Evolutionary conservation across 2,329 filamentous ascomycete species (phyloP).

Genomic region (Colletotrichum gloeosporioides): DNA sequence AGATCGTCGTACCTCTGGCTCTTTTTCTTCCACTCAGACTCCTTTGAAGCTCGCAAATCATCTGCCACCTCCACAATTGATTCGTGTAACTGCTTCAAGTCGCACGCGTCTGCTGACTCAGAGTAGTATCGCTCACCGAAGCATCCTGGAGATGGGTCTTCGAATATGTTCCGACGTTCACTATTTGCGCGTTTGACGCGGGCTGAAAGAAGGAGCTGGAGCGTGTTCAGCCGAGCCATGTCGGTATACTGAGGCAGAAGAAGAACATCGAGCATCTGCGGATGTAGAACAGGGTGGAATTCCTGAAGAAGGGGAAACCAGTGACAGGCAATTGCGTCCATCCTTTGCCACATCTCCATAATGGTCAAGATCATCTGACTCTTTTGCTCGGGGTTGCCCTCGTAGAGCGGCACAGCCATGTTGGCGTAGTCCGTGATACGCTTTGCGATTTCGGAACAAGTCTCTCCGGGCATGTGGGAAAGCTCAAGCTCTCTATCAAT

Average conservation of each 20-base stretch:
- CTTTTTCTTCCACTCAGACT: slow-evolving; percentile 35
- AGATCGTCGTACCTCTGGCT: slow-evolving; percentile 35
- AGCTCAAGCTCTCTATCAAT: slow-evolving; percentile 20
- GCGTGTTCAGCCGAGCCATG: slow-evolving; percentile 52
- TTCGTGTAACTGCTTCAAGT: slow-evolving; percentile 22
- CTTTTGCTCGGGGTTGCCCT: slow-evolving; percentile 50
- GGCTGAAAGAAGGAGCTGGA: slow-evolving; percentile 40
- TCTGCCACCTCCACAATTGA: slow-evolving; percentile 29
- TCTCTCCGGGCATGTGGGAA: not conserved
- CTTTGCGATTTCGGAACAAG: slow-evolving; percentile 30
- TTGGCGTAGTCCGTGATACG: slow-evolving; percentile 41
- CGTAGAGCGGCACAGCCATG: slow-evolving; percentile 40
- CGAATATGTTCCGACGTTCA: slow-evolving; percentile 49
- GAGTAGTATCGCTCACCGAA: slow-evolving; percentile 32
- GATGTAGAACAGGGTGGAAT: slow-evolving; percentile 56
- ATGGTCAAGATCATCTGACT: slow-evolving; percentile 58
- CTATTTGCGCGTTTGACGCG: slow-evolving; percentile 31
- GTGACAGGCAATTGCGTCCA: slow-evolving; percentile 54
- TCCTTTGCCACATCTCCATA: slow-evolving; percentile 62
- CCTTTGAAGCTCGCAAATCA: slow-evolving; percentile 26
- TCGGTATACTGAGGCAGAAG: slow-evolving; percentile 52
- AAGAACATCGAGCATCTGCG: slow-evolving; percentile 58
- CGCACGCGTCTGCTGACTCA: slow-evolving; percentile 20
- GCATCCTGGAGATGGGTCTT: slow-evolving; percentile 36
- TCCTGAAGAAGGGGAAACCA: slow-evolving; percentile 52